Conservation (phyloP, 2,329 filamentous ascomycete species). For the Amesomyces nigricolor region DNA sequence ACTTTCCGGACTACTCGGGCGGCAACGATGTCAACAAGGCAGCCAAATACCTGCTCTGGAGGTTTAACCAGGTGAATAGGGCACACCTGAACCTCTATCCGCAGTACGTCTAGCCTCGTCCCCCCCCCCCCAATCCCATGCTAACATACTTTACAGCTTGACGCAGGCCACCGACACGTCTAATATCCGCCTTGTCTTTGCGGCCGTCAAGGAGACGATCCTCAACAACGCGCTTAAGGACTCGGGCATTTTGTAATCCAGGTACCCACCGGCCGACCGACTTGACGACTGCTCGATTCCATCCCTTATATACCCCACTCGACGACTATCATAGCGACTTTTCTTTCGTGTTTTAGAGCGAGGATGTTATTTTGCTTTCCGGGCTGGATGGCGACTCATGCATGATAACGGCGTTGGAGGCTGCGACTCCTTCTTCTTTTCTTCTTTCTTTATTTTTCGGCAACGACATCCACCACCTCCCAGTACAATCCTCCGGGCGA, state of each 20-base stretch:
- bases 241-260: slow-evolving; percentile 78
- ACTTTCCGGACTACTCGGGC: slow-evolving; percentile 96
- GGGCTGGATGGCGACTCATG: slow-evolving; percentile 15
- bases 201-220: slow-evolving; percentile 97
- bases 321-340: slow-evolving; percentile 5
- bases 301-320: not conserved
- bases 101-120: slow-evolving; percentile 62
- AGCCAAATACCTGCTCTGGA: slow-evolving; percentile 95
- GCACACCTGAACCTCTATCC: slow-evolving; percentile 95
- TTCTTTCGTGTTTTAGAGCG: slow-evolving; percentile 20
- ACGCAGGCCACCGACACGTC: slow-evolving; percentile 99
- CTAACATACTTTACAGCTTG: slow-evolving; percentile 52
- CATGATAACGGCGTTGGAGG: slow-evolving; percentile 25
- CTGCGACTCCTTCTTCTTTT: slow-evolving; percentile 7
- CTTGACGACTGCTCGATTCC: not conserved
- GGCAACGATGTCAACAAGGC: slow-evolving; percentile 97
- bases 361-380: slow-evolving; percentile 2
- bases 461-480: not conserved
- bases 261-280: not conserved
- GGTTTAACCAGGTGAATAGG: slow-evolving; percentile 97
- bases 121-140: not conserved
- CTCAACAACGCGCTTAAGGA: slow-evolving; percentile 97
- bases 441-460: not conserved
- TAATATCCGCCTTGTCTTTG: slow-evolving; percentile 96
- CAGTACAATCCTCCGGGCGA: too few species aligned